Percentiles rank a stretch among this genome's conserved stretches.
Conservation (phyloP, 2,329 filamentous ascomycete species). For the Truncatella angustata region DNA sequence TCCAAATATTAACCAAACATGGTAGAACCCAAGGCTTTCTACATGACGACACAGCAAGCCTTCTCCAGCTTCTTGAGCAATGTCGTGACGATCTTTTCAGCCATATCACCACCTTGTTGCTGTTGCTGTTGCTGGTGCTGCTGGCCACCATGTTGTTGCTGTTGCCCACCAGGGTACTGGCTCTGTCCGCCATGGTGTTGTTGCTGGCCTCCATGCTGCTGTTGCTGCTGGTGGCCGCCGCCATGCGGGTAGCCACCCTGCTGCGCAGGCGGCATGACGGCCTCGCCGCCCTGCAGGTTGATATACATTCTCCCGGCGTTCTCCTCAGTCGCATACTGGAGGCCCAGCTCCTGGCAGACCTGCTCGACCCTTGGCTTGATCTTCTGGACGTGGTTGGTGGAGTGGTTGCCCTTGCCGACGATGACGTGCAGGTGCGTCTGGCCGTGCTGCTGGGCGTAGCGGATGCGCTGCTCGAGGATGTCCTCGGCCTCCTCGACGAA, state of each 20-base stretch:
- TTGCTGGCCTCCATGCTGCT: slow-evolving; percentile 36
- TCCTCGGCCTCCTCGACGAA: slow-evolving; percentile 94
- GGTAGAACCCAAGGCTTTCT: slow-evolving; percentile 19
- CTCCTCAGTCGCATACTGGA: slow-evolving; percentile 79
- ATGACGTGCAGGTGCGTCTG: slow-evolving; percentile 90
- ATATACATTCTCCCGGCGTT: slow-evolving; percentile 90
- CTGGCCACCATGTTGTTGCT: slow-evolving; percentile 40
- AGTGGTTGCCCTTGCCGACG: slow-evolving; percentile 94
- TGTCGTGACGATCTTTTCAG: slow-evolving; percentile 59
- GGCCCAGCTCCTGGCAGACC: slow-evolving; percentile 77
- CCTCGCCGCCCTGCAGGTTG: slow-evolving; percentile 70
- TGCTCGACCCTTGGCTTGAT: slow-evolving; percentile 93
- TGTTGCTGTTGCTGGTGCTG: slow-evolving; percentile 45
- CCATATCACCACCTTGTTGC: slow-evolving; percentile 51
- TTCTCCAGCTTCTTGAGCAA: slow-evolving; percentile 62
- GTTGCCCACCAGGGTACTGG: slow-evolving; percentile 25
- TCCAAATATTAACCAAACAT: background rate
- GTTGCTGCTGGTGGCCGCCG: slow-evolving; percentile 31
- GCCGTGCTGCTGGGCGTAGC: slow-evolving; percentile 68
- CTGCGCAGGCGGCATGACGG: slow-evolving; percentile 35
- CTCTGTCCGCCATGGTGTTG: slow-evolving; percentile 37
- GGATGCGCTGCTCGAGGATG: slow-evolving; percentile 83
- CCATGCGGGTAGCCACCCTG: slow-evolving; percentile 35
- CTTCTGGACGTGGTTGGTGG: slow-evolving; percentile 77
- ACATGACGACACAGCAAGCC: slow-evolving; percentile 74